Evolutionary conservation across 2,329 filamentous ascomycete genomes (phyloP).

Genomic region (Lecanosticta acicola): DNA sequence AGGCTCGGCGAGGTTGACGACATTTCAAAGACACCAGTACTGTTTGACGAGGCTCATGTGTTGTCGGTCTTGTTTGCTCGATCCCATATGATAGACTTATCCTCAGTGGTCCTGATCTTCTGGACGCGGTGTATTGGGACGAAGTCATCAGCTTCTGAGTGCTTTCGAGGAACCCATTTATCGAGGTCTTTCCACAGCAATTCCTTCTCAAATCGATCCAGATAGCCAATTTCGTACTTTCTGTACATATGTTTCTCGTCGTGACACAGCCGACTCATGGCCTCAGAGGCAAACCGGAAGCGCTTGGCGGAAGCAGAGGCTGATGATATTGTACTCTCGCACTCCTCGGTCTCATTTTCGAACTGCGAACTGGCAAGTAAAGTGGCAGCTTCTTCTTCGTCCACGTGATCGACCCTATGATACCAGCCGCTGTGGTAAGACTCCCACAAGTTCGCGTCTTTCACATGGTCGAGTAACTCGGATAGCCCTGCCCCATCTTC

Average conservation of each 20-base stretch:
- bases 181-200: constrained; percentile 44
- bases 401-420: no score
- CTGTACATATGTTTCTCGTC: constrained; percentile 41
- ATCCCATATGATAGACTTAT: constrained; percentile 46
- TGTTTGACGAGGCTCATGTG: no score
- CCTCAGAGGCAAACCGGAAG: constrained; percentile 6
- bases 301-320: no score
- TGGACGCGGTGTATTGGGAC: constrained; percentile 52
- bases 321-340: no score
- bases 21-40: no score
- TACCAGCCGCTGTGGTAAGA: no score
- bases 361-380: background rate
- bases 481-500: no score
- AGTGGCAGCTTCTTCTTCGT: no score
- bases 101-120: constrained; percentile 42
- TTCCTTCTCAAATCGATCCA: constrained; percentile 46
- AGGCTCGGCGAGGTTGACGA: no score
- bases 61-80: constrained; percentile 32
- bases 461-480: no score
- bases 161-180: constrained; percentile 49
- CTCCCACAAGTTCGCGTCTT: no score
- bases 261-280: constrained; percentile 38
- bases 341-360: no score
- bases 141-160: constrained; percentile 52
- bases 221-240: constrained; percentile 49